A percentile compares a stretch with the other conserved stretches of the same genome.
phyloP scores from a whole-genome alignment of 768 basidiomycete genomes.

The Daedaleopsis sinensis region DNA sequence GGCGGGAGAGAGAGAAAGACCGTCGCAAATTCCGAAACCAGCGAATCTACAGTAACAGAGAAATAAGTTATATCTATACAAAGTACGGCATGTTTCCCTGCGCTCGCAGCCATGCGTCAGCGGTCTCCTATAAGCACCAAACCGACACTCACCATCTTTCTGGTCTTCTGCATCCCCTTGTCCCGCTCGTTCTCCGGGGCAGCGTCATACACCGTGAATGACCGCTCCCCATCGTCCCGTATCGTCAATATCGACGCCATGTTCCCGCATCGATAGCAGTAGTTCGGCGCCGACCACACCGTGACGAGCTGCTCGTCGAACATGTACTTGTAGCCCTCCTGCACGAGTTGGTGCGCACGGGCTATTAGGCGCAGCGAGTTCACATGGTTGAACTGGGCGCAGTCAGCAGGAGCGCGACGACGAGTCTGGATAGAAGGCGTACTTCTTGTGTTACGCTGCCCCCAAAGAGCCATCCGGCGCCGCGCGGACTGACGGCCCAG shows the following conservation, averaged over 20 bases:
- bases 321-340: constrained; percentile 97
- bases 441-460: constrained; percentile 85
- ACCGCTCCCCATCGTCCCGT: constrained; percentile 61
- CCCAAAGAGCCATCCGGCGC: constrained; percentile 96
- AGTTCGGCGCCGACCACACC: constrained; percentile 92
- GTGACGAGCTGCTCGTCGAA: constrained; percentile 91
- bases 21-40: not conserved
- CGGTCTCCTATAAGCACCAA: not conserved
- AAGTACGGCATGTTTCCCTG: constrained; percentile 61
- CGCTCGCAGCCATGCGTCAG: not conserved
- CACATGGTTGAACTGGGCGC: constrained; percentile 82
- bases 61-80: constrained; percentile 36
- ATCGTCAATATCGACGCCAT: constrained; percentile 90
- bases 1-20: too few relatives aligned
- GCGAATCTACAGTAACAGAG: not conserved
- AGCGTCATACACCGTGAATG: constrained; percentile 84
- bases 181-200: constrained; percentile 90
- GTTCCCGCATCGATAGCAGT: constrained; percentile 87
- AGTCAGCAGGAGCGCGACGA: not conserved
- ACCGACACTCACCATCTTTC: constrained; percentile 63
- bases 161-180: constrained; percentile 67
- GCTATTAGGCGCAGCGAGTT: constrained; percentile 89
- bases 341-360: constrained; percentile 94
- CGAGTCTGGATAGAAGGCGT: constrained; percentile 4
- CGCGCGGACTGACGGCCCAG: constrained; percentile 96